phyloP scores from a whole-genome alignment of 352 stramenopile genomes.

The Pythium rhizo-oryzae region DNA sequence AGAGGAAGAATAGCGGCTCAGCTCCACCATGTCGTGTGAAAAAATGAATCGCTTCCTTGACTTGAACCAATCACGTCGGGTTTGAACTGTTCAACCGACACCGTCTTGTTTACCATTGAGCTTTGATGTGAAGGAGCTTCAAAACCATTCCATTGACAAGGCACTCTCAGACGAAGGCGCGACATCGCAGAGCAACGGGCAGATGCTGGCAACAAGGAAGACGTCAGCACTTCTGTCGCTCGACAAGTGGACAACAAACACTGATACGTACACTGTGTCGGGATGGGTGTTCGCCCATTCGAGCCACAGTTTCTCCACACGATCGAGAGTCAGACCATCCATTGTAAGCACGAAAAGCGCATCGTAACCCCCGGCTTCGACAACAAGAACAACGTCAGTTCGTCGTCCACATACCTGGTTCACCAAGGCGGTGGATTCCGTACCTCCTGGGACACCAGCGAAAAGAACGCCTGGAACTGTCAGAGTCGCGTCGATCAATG shows the following conservation, averaged over 20 bases:
- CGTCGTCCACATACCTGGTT: neutral
- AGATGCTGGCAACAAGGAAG: conserved; percentile 47
- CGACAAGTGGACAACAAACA: neutral
- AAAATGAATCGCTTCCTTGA: too few species aligned
- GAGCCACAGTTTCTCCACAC: conserved; percentile 79
- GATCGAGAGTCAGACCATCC: conserved; percentile 50
- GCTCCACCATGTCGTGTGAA: too few species aligned
- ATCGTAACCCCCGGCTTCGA: conserved; percentile 94
- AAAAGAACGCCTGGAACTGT: conserved; percentile 93
- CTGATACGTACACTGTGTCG: conserved; percentile 42
- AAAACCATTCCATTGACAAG: conserved; percentile 7
- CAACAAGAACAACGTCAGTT: neutral
- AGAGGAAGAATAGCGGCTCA: too few species aligned
- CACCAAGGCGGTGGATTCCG: neutral
- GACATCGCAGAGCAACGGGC: conserved; percentile 65
- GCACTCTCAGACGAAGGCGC: neutral
- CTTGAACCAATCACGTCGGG: too few species aligned
- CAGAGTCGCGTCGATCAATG: conserved; percentile 93
- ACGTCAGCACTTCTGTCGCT: neutral
- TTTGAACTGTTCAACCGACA: too few species aligned
- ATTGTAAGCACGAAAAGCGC: conserved; percentile 93
- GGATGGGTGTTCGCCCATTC: conserved; percentile 57
- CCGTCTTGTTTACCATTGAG: too few species aligned
- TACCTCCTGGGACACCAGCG: conserved; percentile 93
- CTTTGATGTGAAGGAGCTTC: neutral